phyloP scores from a whole-genome alignment of 2,329 filamentous ascomycete species.

The Sporothrix variecibatus region DNA sequence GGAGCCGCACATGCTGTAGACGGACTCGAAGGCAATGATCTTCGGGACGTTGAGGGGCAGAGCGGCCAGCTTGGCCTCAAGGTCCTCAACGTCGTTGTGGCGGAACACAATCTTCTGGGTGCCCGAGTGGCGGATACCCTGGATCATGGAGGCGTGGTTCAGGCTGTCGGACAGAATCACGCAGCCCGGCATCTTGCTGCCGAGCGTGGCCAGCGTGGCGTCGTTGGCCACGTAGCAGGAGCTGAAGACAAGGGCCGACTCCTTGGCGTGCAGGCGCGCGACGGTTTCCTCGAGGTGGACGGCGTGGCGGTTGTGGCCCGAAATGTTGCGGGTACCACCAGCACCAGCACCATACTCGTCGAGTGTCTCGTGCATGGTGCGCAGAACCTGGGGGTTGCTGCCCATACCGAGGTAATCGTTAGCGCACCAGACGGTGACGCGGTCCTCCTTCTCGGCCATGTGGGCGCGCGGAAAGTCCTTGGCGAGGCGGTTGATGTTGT shows the following conservation, averaged over 20 bases:
- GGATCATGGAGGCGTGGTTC: conserved; percentile 99
- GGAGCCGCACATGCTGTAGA: conserved; percentile 99
- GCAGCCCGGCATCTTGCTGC: conserved; percentile 92
- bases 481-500: conserved; percentile 98
- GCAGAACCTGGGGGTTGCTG: conserved; percentile 80
- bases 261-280: conserved; percentile 87
- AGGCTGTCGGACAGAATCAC: conserved; percentile 97
- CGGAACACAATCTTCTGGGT: conserved; percentile 98
- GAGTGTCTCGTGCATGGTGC: conserved; percentile 90
- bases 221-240: conserved; percentile 99
- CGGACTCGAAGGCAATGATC: conserved; percentile 97
- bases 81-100: conserved; percentile 92
- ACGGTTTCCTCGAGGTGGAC: conserved; percentile 79
- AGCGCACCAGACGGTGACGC: conserved; percentile 97
- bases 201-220: conserved; percentile 92
- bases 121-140: conserved; percentile 95
- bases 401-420: conserved; percentile 99
- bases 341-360: conserved; percentile 95
- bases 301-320: conserved; percentile 94
- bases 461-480: conserved; percentile 96
- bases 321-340: conserved; percentile 95
- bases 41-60: conserved; percentile 85
- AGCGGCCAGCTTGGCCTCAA: conserved; percentile 89
- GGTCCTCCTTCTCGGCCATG: conserved; percentile 78
- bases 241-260: conserved; percentile 89